Base-by-base conservation (phyloP, 192 early-diverging fungal species). In the Blastocladiella britannica region DNA sequence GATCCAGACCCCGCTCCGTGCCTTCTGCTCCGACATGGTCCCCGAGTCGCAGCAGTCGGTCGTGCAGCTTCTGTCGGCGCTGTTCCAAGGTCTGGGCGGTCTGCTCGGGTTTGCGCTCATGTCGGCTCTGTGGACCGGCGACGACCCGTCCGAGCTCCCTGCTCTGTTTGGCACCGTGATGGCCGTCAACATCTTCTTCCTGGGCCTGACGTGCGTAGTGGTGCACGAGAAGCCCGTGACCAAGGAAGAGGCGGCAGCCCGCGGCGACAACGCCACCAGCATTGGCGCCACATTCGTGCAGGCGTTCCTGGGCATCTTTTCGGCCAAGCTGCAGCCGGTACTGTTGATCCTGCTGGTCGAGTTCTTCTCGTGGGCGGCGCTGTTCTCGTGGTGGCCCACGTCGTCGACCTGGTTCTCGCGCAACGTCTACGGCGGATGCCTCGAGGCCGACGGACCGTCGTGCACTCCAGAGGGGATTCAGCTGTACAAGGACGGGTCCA, bases 1-100 rank as follows among this genome's bases (percentile, higher is more conserved):
- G 25, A 60, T 64, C 29, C 63, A 64, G 47, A 64, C 63, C 15
- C 63, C 63, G 12, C 25, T 64, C 15, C 63, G 63, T 51, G 51
- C 63, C 4, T 25, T 60, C n/a, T 23, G 52, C 29, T 62, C 63
- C 30, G 63, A 64, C 51, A 53, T 64, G 59, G 58, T 37, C n/a
- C 63, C 63, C 0, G 51, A 26, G 4, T 25, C 29, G 26, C 28
- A 58, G 28, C 63, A 64, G 25, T 29, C 25, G 25, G 52, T 53
- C 25, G 58, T 60, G 15, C 63, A 64, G 55, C 43, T 64, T 31
- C 25, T 64, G 26, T 59, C 63, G 51, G 58, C 53, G 7, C 25
- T 26, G 1, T 64, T 25, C 53, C 63, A 64, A 51, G 63, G 63
- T 24, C 18, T 55, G 27, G 63, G 63, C n/a, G 58, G 23, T 8